Base-by-base conservation (phyloP, 176 grass and related monocot species). In the Pontederia paniculata region DNA sequence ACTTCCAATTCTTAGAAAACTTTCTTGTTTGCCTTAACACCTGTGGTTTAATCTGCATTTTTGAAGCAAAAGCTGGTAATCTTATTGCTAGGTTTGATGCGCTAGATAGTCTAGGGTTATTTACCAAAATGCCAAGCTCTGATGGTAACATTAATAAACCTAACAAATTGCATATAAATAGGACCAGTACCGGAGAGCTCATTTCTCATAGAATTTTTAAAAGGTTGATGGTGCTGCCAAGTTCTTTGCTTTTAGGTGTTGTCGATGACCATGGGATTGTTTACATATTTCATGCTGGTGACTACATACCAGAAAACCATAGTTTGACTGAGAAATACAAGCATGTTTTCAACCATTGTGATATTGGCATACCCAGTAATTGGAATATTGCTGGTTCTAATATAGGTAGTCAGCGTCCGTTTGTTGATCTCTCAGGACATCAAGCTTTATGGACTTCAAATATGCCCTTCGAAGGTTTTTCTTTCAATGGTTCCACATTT, bases 1-100 rank as follows among this genome's bases (percentile, higher is more conserved):
- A 97, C 65, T 87, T 87, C 45, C 91, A 90, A 71, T 76, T 97
- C 60, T 90, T 86, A 72, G 86, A 87, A 67, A 65, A 74, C 46
- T 88, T 84, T 84, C 80, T 97, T 68, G 70, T 77, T 52, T 90
- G 80, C 65, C 86, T 97, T 62, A 72, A 54, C 12, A 45, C 53
- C 20, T 63, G 62, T 61, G 91, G 91, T 72, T 81, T 90, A 12
- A 70, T 90, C 50, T 62, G 68, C 52, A 76, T 97, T 68, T 97
- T 82, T 79, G 68, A 72, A 73, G 66, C 66, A 50, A 81, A 84
- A 74, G 70, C 77, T 72, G 83, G 83, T 55, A 52, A 48, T 9
- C 41, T 57, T 48, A 42, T 78, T 44, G 55, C 74, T 3, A 74
- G 56, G 52, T 87, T 83, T 65, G 78, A 73, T 63, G 77, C 80